Conservation (phyloP, 495 filamentous ascomycete species). For the Aspergillus carlsbadensis region DNA sequence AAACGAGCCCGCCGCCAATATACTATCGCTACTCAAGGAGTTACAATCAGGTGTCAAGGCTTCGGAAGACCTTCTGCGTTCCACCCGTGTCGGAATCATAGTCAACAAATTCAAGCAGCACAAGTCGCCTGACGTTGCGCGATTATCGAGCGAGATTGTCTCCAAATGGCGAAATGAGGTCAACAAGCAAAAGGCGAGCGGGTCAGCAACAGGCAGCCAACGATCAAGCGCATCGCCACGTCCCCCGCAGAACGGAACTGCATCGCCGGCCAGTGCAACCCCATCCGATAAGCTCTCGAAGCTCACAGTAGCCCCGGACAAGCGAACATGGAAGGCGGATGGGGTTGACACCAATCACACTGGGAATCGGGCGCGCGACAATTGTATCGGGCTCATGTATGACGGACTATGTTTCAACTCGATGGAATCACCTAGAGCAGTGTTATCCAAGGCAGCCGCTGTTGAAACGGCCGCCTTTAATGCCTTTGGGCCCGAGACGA, state of each 20-base stretch:
- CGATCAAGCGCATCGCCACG: constrained; percentile 42
- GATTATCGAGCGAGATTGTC: constrained; percentile 76
- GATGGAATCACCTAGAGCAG: constrained; percentile 46
- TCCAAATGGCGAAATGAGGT: constrained; percentile 84
- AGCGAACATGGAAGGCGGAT: constrained; percentile 77
- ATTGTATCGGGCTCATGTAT: constrained; percentile 87
- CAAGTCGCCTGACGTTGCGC: constrained; percentile 71
- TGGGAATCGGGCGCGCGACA: constrained; percentile 68
- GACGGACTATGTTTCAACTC: constrained; percentile 56
- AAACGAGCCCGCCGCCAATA: constrained; percentile 61
- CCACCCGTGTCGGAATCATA: constrained; percentile 86
- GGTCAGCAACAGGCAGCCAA: constrained; percentile 43
- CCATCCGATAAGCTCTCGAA: constrained; percentile 51
- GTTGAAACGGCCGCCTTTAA: constrained; percentile 73
- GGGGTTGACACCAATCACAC: constrained; percentile 70
- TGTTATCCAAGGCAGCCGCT: constrained; percentile 66
- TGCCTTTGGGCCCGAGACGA: constrained; percentile 62
- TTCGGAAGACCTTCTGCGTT: constrained; percentile 80
- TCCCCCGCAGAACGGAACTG: constrained; percentile 42
- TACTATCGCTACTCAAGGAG: constrained; percentile 69
- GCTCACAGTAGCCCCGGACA: constrained; percentile 70
- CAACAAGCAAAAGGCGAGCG: constrained; percentile 63
- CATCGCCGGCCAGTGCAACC: constrained; percentile 38
- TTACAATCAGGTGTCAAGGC: constrained; percentile 74
- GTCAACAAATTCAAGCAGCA: constrained; percentile 81